phyloP scores from a whole-genome alignment of 495 filamentous ascomycete species.

The Penicillium lagena region DNA sequence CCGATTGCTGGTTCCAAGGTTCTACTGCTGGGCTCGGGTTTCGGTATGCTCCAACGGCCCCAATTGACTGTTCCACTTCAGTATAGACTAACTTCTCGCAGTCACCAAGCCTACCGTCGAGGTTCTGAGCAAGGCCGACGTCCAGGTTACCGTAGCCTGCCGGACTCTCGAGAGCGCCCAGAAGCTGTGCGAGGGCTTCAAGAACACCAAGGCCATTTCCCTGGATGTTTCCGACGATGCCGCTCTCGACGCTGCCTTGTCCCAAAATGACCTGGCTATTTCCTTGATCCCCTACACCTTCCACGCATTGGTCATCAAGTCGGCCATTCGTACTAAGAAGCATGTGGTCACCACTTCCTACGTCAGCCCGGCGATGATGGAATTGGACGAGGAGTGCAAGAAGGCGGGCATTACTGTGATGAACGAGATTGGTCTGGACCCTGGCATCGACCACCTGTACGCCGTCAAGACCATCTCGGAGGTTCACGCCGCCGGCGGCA shows the following conservation, averaged over 20 bases:
- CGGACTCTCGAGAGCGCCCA: constrained; percentile 72
- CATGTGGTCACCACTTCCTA: constrained; percentile 97
- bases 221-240: constrained; percentile 72
- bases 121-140: constrained; percentile 64
- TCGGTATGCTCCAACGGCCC: constrained; percentile 36
- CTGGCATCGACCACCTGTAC: constrained; percentile 71
- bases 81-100: constrained; percentile 10
- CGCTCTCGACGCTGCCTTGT: constrained; percentile 72
- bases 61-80: constrained; percentile 2
- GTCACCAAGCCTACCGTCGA: constrained; percentile 75
- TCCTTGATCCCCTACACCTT: constrained; percentile 88
- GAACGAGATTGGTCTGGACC: constrained; percentile 88
- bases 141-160: constrained; percentile 81
- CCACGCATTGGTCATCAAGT: constrained; percentile 87
- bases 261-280: constrained; percentile 73
- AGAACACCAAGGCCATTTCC: constrained; percentile 65
- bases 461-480: constrained; percentile 86
- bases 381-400: constrained; percentile 76
- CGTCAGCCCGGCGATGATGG: constrained; percentile 86
- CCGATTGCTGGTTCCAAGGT: constrained; percentile 47
- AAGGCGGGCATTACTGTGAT: constrained; percentile 93
- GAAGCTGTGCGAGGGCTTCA: constrained; percentile 64
- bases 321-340: constrained; percentile 89
- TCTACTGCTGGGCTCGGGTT: constrained; percentile 71
- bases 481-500: constrained; percentile 73